Evolutionary conservation across 2,329 filamentous ascomycete species (phyloP).

Genomic region (Ophiostoma populinum): DNA sequence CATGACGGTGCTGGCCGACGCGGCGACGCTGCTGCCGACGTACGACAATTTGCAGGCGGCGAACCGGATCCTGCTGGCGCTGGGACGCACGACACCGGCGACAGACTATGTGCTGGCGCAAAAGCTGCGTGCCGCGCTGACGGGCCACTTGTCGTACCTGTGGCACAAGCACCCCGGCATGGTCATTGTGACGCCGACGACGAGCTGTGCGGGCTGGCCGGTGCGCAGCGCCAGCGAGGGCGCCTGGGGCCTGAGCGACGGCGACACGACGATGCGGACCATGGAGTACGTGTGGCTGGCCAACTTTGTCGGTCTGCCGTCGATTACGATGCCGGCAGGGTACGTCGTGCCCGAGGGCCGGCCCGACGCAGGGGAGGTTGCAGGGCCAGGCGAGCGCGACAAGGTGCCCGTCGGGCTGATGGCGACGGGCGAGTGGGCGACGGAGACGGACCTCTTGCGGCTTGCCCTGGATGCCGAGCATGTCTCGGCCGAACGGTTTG

Average conservation of each 20-base stretch:
- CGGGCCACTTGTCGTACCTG: slow-evolving; percentile 52
- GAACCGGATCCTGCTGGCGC: slow-evolving; percentile 48
- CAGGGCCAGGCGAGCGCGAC: slow-evolving; percentile 18
- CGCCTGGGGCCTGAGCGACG: slow-evolving; percentile 26
- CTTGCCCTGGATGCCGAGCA: slow-evolving; percentile 31
- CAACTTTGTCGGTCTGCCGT: slow-evolving; percentile 31
- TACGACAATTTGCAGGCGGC: slow-evolving; percentile 35
- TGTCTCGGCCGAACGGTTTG: slow-evolving; percentile 18
- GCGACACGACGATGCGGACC: slow-evolving; percentile 25
- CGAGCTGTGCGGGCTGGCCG: slow-evolving; percentile 28
- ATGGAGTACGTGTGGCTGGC: slow-evolving; percentile 35
- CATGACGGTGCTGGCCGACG: slow-evolving; percentile 54
- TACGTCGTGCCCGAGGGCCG: slow-evolving; percentile 23
- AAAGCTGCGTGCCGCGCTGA: slow-evolving; percentile 48
- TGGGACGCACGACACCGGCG: slow-evolving; percentile 44
- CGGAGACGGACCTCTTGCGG: slow-evolving; percentile 28
- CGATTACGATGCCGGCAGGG: slow-evolving; percentile 27
- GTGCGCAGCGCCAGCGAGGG: slow-evolving; percentile 22
- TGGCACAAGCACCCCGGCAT: slow-evolving; percentile 50
- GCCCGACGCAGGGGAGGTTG: slow-evolving; percentile 17
- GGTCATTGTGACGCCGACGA: slow-evolving; percentile 55
- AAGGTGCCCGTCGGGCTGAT: slow-evolving; percentile 36
- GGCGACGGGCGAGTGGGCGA: slow-evolving; percentile 37
- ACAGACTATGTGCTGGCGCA: slow-evolving; percentile 54
- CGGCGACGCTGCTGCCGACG: slow-evolving; percentile 24